Percentiles rank a stretch among this genome's conserved stretches.
Evolutionary conservation across 495 filamentous ascomycete genomes (phyloP).

Genomic region (Pseudomonodictys pantanalensis): DNA sequence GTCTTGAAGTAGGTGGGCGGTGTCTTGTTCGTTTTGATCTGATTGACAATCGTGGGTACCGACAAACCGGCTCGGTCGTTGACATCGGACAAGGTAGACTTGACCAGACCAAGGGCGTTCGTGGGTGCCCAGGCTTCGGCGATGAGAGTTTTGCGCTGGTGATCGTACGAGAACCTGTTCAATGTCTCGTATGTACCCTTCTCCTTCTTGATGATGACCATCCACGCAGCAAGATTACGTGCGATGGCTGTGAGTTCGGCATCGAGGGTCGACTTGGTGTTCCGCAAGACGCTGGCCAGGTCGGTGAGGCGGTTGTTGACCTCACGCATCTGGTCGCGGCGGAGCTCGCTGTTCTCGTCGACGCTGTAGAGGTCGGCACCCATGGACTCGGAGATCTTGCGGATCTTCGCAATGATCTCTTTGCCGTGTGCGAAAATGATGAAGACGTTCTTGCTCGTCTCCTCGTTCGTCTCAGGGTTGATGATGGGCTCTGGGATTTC

Average conservation of each 20-base stretch:
- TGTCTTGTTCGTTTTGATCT: constrained; percentile 92
- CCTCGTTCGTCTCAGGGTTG: constrained; percentile 87
- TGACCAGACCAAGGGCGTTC: constrained; percentile 84
- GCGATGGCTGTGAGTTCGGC: constrained; percentile 91
- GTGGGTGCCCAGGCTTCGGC: constrained; percentile 97
- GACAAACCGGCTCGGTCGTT: constrained; percentile 91
- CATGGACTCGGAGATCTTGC: constrained; percentile 96
- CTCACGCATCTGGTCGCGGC: constrained; percentile 92
- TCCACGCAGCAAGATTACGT: constrained; percentile 85
- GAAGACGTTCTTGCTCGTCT: constrained; percentile 94
- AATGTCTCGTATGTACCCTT: constrained; percentile 97
- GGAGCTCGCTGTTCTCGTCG: constrained; percentile 91
- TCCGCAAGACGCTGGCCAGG: constrained; percentile 82
- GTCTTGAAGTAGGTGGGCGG: constrained; percentile 94
- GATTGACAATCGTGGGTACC: constrained; percentile 95
- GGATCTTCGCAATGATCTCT: constrained; percentile 95
- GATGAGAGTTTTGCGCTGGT: constrained; percentile 90
- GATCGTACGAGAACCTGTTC: constrained; percentile 95
- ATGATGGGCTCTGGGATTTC: constrained; percentile 94
- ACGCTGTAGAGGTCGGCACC: constrained; percentile 93
- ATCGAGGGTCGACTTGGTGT: constrained; percentile 94
- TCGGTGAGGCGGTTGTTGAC: constrained; percentile 90
- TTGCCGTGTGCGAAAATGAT: constrained; percentile 99
- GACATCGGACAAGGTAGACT: constrained; percentile 94
- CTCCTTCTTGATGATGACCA: constrained; percentile 96